Evolutionary conservation across 1,284 basidiomycete genomes (phyloP).

Genomic region (Fistulinella staudtii): DNA sequence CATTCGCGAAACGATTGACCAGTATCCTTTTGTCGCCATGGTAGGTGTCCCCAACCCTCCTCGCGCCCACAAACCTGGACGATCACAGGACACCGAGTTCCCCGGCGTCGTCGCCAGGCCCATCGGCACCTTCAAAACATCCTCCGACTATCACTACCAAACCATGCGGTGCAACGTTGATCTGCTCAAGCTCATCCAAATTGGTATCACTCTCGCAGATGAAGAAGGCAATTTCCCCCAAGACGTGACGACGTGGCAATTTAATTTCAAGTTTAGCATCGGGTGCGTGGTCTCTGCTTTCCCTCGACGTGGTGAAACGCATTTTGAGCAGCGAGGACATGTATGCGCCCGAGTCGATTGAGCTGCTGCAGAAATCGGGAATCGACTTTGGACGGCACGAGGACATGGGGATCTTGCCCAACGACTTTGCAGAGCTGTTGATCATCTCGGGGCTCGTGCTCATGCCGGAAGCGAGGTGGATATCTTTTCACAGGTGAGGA

Average conservation of each 20-base stretch:
- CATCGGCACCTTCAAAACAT: constrained; percentile 94
- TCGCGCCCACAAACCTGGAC: background rate
- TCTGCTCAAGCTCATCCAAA: constrained; percentile 95
- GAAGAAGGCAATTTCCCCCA: constrained; percentile 88
- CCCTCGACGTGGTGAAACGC: background rate
- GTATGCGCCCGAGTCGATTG: constrained; percentile 97
- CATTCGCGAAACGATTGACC: constrained; percentile 83
- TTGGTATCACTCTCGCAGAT: constrained; percentile 93
- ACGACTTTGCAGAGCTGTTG: constrained; percentile 95
- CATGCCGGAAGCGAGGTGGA: constrained; percentile 90
- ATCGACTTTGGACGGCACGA: constrained; percentile 95
- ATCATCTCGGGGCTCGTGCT: constrained; percentile 95
- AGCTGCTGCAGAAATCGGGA: constrained; percentile 91
- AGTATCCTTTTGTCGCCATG: constrained; percentile 95
- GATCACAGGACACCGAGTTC: constrained; percentile 90
- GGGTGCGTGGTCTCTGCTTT: constrained; percentile 49
- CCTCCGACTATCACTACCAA: constrained; percentile 98
- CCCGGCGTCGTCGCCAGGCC: constrained; percentile 97
- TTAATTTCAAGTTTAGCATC: constrained; percentile 95
- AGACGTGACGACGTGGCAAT: constrained; percentile 96
- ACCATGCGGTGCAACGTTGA: constrained; percentile 99
- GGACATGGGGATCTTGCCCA: constrained; percentile 88
- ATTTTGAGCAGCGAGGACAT: constrained; percentile 60
- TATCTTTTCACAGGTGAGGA: constrained; percentile 96
- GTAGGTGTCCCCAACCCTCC: constrained; percentile 43